Evolutionary conservation across 495 filamentous ascomycete species (phyloP), one percentile per base, ranked within the genome.

Genomic region (Aspergillus taichungensis): DNA sequence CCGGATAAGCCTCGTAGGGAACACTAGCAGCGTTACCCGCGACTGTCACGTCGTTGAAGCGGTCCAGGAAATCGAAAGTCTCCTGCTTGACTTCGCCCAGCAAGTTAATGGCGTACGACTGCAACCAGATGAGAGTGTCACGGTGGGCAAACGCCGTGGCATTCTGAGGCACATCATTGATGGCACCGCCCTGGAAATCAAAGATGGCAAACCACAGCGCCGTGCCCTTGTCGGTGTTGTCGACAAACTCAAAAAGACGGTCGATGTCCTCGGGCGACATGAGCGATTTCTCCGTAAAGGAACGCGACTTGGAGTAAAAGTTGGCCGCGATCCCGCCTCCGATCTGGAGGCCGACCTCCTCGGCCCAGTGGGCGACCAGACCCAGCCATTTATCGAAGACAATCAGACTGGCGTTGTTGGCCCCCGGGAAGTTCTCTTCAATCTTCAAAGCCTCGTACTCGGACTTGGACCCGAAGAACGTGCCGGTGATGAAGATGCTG

Each of bases 341-440:
- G 28, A 52, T 45, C 14, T 52, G 27, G 12, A 46, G 43, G 8
- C 42, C 53, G 24, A 55, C 30, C 32, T 72, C 68, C 46, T 76
- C 64, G 29, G 69, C 75, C 44, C 69, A 63, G 37, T 73, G 62
- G 0, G 60, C 57, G 3, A 76, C 48, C 36, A 70, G 53, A 7
- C 60, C 70, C 8, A 77, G 60, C 71, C 72, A 80, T 56, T 75
- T 67, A 34, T 70, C 63, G n/a, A 75, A 27, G n/a, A 67, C 57
- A 13, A 54, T 34, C 6, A 74, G 39, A 28, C 53, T 57, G 6
- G 50, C 47, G 1, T 56, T 60, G 24, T 40, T 33, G 28, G 12
- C 9, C 9, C 50, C 40, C 3, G 55, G 74, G 8, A 63, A 54
- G 6, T 29, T 6, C 1, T 38, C 27, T 13, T 47, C 40, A 10